phyloP scores from a whole-genome alignment of 2,329 filamentous ascomycete genomes.

The Cyanodermella asteris region DNA sequence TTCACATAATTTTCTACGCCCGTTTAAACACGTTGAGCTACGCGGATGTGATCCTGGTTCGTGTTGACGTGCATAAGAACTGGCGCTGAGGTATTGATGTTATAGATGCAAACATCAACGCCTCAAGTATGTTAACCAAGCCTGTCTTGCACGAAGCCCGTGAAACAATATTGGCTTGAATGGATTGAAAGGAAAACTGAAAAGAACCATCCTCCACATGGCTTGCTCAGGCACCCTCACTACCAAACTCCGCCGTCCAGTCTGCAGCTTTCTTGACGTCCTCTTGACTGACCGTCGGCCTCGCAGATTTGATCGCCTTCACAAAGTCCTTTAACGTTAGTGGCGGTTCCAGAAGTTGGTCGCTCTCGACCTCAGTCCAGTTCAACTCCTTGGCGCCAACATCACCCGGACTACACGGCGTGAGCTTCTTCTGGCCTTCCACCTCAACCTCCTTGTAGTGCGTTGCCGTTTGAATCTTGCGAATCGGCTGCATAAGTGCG shows the following conservation, averaged over 20 bases:
- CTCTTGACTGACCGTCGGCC: slow-evolving; percentile 74
- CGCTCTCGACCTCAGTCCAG: slow-evolving; percentile 69
- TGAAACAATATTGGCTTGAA: too few species aligned
- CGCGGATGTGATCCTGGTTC: too few species aligned
- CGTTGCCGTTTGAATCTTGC: slow-evolving; percentile 90
- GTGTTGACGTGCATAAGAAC: too few species aligned
- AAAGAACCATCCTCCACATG: too few species aligned
- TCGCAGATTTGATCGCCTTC: slow-evolving; percentile 67
- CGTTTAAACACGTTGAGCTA: too few species aligned
- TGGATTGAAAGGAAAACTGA: too few species aligned
- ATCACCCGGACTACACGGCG: slow-evolving; percentile 87
- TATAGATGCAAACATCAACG: too few species aligned
- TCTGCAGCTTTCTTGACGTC: slow-evolving; percentile 70
- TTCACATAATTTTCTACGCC: too few species aligned
- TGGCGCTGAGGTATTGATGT: too few species aligned
- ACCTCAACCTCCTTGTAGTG: slow-evolving; percentile 81
- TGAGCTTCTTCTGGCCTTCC: slow-evolving; percentile 38
- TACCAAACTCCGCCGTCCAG: slow-evolving; percentile 93
- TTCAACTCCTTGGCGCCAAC: slow-evolving; percentile 73
- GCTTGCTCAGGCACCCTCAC: slow-evolving; percentile 58
- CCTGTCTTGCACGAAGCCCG: too few species aligned
- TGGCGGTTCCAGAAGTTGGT: slow-evolving; percentile 66
- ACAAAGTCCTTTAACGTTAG: slow-evolving; percentile 82
- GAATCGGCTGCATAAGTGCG: slow-evolving; percentile 88
- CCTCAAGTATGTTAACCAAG: too few species aligned